These are phyloP conservation scores for Orbilia brochopaga DNA, from an alignment of 2,329 filamentous ascomycete species.

Conservation along the genomic window DNA sequence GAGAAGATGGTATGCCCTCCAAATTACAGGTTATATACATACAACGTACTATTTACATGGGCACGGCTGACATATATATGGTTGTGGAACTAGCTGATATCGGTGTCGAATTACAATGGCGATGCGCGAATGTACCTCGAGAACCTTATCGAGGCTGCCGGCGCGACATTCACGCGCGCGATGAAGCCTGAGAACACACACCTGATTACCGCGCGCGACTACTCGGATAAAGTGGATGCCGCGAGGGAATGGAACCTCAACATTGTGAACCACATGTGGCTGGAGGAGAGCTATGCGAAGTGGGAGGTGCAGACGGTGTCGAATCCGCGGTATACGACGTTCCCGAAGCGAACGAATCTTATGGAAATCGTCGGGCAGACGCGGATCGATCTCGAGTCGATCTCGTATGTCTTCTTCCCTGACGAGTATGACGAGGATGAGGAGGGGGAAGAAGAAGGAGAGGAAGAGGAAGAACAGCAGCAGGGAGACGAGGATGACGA, in stretches of 20 bases:
- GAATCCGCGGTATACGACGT: slow-evolving; percentile 79
- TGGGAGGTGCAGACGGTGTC: slow-evolving; percentile 77
- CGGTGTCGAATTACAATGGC: slow-evolving; percentile 93
- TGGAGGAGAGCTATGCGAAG: slow-evolving; percentile 94
- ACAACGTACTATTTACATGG: background rate
- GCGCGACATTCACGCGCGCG: slow-evolving; percentile 89
- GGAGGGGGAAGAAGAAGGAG: slow-evolving; percentile 61
- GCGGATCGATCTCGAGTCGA: slow-evolving; percentile 72
- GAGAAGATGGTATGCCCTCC: slow-evolving; percentile 58
- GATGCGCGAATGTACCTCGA: slow-evolving; percentile 92
- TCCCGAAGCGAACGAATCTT: slow-evolving; percentile 86
- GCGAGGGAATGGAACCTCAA: slow-evolving; percentile 90
- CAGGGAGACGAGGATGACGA: slow-evolving; percentile 61
- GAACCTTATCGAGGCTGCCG: slow-evolving; percentile 82
- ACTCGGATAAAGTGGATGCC: slow-evolving; percentile 90
- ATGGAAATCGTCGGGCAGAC: slow-evolving; percentile 93
- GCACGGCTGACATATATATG: background rate
- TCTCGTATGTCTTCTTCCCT: slow-evolving; percentile 72
- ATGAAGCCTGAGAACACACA: slow-evolving; percentile 96
- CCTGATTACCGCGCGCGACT: slow-evolving; percentile 83
- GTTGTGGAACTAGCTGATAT: slow-evolving; percentile 68
- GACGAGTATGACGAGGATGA: slow-evolving; percentile 55
- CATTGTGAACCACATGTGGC: slow-evolving; percentile 93
- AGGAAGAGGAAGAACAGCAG: slow-evolving; percentile 60
- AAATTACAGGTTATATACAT: slow-evolving; percentile 7